Conservation (phyloP, 208 protist genomes). For the Trypanosomatidae sp. region DNA sequence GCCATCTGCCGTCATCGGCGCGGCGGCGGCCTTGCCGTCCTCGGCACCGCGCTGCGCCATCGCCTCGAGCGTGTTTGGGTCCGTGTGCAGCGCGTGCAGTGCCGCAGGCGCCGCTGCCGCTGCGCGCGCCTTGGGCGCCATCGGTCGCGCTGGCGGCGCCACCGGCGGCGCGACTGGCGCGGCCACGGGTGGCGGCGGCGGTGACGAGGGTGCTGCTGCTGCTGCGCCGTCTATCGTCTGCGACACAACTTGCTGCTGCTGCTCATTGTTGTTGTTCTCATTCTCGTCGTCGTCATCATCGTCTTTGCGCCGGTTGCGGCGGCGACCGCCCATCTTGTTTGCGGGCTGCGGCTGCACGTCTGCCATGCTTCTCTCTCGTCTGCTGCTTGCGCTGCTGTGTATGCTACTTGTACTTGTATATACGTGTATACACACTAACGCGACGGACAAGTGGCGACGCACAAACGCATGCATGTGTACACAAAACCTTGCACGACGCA, state of each 20-base stretch:
- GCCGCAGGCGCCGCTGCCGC: constrained; percentile 1
- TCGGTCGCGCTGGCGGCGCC: constrained; percentile 1
- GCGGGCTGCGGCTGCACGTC: too few species aligned
- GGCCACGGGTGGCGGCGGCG: background rate
- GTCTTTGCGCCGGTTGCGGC: constrained; percentile 6
- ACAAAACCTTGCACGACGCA: too few species aligned
- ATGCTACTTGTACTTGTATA: too few species aligned
- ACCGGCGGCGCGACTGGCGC: background rate
- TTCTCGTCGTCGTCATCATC: constrained; percentile 9
- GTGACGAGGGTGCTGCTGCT: background rate
- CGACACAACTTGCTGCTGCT: constrained; percentile 4
- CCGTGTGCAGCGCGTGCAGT: background rate
- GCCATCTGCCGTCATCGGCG: constrained; percentile 10
- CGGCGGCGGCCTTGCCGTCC: constrained; percentile 1
- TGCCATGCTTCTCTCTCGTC: too few species aligned
- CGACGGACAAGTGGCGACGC: too few species aligned
- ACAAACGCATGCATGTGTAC: too few species aligned
- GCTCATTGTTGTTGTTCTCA: constrained; percentile 6
- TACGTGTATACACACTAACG: too few species aligned
- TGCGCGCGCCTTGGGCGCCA: background rate
- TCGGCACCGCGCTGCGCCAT: background rate
- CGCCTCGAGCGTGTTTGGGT: background rate
- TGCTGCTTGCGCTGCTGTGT: too few species aligned
- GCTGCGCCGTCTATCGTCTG: background rate
- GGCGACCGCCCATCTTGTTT: too few species aligned